Evolutionary conservation across 805 yeast species (phyloP).

Genomic region (Candida palmyrensis): DNA sequence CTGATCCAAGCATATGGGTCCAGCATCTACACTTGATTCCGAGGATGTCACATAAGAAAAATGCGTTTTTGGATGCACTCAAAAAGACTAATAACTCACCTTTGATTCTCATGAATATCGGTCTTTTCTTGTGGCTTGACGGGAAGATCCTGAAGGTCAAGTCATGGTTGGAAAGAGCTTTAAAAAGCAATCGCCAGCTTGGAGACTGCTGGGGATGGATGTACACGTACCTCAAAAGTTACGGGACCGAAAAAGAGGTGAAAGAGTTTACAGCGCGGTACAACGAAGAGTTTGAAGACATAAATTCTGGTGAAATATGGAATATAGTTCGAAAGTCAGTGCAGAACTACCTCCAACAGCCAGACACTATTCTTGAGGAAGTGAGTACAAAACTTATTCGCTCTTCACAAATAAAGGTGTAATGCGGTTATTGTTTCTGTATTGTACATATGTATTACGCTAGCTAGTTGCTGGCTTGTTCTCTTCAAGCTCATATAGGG

Average conservation of each 20-base stretch:
- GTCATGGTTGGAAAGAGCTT: conserved; percentile 71
- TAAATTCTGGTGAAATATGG: conserved; percentile 65
- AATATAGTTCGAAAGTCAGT: conserved; percentile 44
- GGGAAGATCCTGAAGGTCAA: conserved; percentile 60
- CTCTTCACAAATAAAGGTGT: too few species aligned
- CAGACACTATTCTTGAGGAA: conserved; percentile 34
- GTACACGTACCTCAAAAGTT: conserved; percentile 39
- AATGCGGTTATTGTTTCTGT: too few species aligned
- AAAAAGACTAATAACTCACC: conserved; percentile 58
- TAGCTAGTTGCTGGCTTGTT: background rate
- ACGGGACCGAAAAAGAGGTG: conserved; percentile 34
- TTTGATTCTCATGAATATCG: conserved; percentile 57
- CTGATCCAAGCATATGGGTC: conserved; percentile 61
- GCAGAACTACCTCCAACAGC: conserved; percentile 36
- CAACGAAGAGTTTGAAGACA: conserved; percentile 35
- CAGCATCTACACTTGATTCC: conserved; percentile 46
- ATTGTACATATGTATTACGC: too few species aligned
- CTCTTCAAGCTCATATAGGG: conserved; percentile 35
- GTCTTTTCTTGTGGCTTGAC: conserved; percentile 59
- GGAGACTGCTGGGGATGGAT: conserved; percentile 81
- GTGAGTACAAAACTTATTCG: too few species aligned
- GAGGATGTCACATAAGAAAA: conserved; percentile 48
- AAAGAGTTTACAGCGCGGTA: conserved; percentile 31
- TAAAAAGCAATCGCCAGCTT: conserved; percentile 41
- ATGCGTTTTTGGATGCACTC: conserved; percentile 65